Conservation (phyloP, 345 rosid genomes). For the Lepidium aucheri region DNA sequence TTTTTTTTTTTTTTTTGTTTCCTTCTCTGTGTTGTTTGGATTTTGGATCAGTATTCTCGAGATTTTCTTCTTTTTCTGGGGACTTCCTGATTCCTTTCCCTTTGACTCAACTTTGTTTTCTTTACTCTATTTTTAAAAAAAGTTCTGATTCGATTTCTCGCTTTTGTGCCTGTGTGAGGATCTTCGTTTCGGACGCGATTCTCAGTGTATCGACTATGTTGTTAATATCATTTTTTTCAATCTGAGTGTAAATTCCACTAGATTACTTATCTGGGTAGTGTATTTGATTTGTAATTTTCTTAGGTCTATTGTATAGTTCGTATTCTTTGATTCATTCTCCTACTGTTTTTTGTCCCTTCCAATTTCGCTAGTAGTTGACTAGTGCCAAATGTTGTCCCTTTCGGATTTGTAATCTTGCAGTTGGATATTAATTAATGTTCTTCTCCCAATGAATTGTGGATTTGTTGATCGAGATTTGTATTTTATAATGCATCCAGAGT, state of each 20-base stretch:
- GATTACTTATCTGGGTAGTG: conserved; percentile 4
- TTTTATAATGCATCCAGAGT: neutral
- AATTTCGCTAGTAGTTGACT: conserved; percentile 13
- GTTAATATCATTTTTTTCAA: neutral
- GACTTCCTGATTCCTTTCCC: neutral
- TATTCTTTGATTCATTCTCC: neutral
- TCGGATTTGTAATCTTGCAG: neutral
- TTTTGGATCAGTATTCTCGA: neutral
- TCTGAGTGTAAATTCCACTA: neutral
- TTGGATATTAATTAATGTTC: neutral
- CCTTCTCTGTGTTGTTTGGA: neutral
- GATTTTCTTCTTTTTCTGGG: neutral
- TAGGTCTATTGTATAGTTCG: neutral
- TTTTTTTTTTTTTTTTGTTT: neutral
- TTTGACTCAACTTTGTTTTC: neutral
- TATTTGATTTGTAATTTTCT: neutral
- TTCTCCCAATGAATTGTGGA: neutral
- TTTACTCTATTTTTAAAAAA: neutral
- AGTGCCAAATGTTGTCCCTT: neutral
- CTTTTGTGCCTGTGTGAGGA: neutral
- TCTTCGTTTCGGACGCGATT: conserved; percentile 1
- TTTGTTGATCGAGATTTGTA: neutral
- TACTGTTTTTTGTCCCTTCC: neutral
- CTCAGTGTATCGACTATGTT: neutral
- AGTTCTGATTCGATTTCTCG: neutral